Evolutionary conservation across 371 early-diverging fungal species (phyloP), one percentile per base, ranked within the genome.

Genomic region (Choanephora cucurbitarum): DNA sequence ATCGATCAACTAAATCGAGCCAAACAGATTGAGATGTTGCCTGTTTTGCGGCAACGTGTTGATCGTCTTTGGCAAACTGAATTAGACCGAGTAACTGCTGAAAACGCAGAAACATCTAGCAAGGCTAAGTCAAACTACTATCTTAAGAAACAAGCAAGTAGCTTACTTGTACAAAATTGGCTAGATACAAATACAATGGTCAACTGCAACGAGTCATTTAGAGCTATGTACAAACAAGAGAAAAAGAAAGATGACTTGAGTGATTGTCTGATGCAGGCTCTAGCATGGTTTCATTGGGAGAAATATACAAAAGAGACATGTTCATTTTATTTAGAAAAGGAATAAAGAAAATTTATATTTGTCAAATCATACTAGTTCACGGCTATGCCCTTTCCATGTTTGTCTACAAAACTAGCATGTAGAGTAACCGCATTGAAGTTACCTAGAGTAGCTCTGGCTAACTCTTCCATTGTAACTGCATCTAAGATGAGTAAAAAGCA

Each of bases 201-300:
- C 7, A 18, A 55, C 2, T 75, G 75, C 19, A 19, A 28, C 23
- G 44, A 62, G 0, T 37, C 53, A 3, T 49, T 79, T 14, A 69
- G 55, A 43, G 51, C 60, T 15, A 72, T 63, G 73, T 88, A 81
- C 52, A 24, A 51, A 34, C 23, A 39, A 7, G 80, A 81, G 45
- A 76, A 68, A 46, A 91, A 91, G 58, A 77, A 84, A 31, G 91
- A 91, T 54, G 91, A 91, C 57, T 55, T 91, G 52, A 82, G 87
- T 55, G 91, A 91, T 64, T 80, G 86, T 49, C 57, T 91, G 13
- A 44, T 88, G 28, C 87, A 91, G 57, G 91, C 84, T 2, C 64
- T 85, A 7, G 77, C 89, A 1, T 89, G 88, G 85, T 74, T 67
- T 49, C 63, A 72, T 44, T 91, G 91, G 91, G 70, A 75, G 48